Evolutionary conservation across 306 rosid species (phyloP), one percentile per base, ranked within the genome.

Genomic region (Cucurbita pepo): DNA sequence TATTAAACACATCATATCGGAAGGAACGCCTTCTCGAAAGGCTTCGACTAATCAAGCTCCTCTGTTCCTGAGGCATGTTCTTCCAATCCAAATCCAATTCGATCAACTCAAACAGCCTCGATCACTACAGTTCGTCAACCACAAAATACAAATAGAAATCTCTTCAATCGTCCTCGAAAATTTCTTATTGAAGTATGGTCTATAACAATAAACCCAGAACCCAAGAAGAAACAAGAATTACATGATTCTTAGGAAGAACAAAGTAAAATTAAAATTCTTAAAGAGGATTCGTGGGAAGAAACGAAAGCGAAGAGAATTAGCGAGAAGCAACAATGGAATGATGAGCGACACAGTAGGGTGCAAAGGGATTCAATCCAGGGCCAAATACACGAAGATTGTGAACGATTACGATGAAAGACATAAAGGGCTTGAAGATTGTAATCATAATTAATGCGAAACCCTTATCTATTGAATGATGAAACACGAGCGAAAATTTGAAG

Each of bases 331-430:
- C 34, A 61, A 75, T 8, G 58, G 84, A 86, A 25, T 94, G 88
- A 82, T 94, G 75, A 70, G 98, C 92, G 5, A 94, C 18, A 84
- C 97, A 90, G 74, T 83, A 90, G 25, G 96, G 88, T 37, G 95
- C 83, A 34, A 90, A 89, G 16, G 98, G 98, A 94, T 94, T 94
- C 96, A 94, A 91, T 71, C 97, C 98, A 15, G 97, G 97, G 79
- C 98, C 98, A 14, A 88, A 85, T 25, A 85, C 97, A 51, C 98
- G 97, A 82, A 86, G 94, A 78, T 94, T 94, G 41, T 79, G 88
- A 8, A 69, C 79, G 77, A 80, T 58, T 36, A 81, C 76, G 34
- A 86, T 74, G 60, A 82, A 71, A 55, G 72, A 73, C 76, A 76
- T 66, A 56, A 36, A 74, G 65, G 72, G 71, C 10, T 75, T 69